A percentile compares a stretch with the other conserved stretches of the same genome.
Conservation (phyloP, 2,329 filamentous ascomycete genomes). For the Nemania serpens region DNA sequence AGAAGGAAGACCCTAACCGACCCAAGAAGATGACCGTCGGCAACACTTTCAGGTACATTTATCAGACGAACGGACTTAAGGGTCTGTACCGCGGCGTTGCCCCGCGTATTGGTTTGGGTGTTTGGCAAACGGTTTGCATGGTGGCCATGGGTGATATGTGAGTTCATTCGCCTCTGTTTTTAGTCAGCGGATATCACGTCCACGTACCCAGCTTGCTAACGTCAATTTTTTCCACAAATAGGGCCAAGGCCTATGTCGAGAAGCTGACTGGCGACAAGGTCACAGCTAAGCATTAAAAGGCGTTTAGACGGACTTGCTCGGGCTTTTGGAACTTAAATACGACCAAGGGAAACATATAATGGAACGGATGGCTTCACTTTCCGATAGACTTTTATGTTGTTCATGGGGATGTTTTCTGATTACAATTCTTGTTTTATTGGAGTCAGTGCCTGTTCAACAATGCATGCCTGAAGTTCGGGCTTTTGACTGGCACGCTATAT, state of each 20-base stretch:
- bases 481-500: not conserved
- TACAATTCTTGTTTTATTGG: constrained; percentile 10
- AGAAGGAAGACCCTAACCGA: constrained; percentile 95
- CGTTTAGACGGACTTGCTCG: constrained; percentile 37
- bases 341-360: constrained; percentile 19
- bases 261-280: constrained; percentile 67
- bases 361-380: constrained; percentile 19
- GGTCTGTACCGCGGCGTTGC: constrained; percentile 95
- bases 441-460: constrained; percentile 11
- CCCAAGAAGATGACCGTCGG: constrained; percentile 99
- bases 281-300: constrained; percentile 68
- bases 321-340: constrained; percentile 29
- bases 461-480: not conserved
- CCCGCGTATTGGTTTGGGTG: constrained; percentile 89
- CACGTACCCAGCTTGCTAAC: constrained; percentile 35
- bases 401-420: constrained; percentile 8
- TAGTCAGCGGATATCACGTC: not conserved
- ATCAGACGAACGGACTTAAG: constrained; percentile 82
- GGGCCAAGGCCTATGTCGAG: constrained; percentile 70
- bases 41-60: constrained; percentile 86
- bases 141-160: constrained; percentile 97
- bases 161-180: constrained; percentile 47
- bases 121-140: constrained; percentile 99
- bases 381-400: constrained; percentile 14
- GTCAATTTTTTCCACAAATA: constrained; percentile 39